Evolutionary conservation across 768 basidiomycete genomes (phyloP), one percentile per base, ranked within the genome.

Genomic region (Calvatia gigantea): DNA sequence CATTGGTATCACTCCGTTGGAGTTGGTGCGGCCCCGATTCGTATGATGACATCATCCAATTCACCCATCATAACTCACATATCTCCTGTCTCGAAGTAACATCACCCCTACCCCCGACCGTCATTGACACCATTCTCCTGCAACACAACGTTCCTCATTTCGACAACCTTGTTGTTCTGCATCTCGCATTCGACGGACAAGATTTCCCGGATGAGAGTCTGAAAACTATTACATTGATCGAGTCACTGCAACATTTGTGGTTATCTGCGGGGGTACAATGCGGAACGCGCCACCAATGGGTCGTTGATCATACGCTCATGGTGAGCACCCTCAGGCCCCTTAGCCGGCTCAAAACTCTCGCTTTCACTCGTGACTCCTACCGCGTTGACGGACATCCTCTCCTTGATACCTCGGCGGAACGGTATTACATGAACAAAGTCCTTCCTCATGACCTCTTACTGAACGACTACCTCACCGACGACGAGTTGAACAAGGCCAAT

Each of bases 331-430:
- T 71, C 42, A 51, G 50, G 21, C 60, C 65, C 5, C 67, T 71
- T n/a, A 32, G 23, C 2, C 32, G 48, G 6, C 65, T 71, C 12
- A 56, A 63, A 52, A 61, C 49, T 1, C 50, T 71, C 12, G 65
- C 63, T 11, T 69, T 70, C 48, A 67, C 69, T 12, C 58, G 65
- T 14, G 70, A 71, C 51, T 67, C 70, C 3, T 70, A 71, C 48
- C 27, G 21, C 8, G 60, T 61, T 32, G 50, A 62, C 17, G 58
- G 57, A 6, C 70, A 70, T 48, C 61, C 60, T 15, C 61, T 67
- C 9, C 54, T 56, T 32, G 54, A 64, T 61, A 12, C 64, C 61
- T 6, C 50, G 61, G 14, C 54, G 45, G 27, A 52, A 55, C 29
- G 60, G 61, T 70, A 71, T 43, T 70, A 69, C 33, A 33, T 59